Base-by-base conservation (phyloP, 306 rosid species). In the Senna tora region DNA sequence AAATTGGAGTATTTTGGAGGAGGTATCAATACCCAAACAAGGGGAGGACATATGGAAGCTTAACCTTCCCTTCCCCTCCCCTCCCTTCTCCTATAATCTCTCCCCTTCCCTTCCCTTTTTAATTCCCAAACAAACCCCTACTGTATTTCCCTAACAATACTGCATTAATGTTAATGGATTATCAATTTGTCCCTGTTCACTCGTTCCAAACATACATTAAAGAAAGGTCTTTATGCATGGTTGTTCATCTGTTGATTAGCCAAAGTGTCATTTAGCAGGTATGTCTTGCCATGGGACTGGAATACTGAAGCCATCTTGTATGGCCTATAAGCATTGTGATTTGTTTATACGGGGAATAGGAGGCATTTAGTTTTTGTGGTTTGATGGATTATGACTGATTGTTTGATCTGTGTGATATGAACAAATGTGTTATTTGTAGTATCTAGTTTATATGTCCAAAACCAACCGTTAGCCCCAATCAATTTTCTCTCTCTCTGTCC, bases 181-280 rank as follows among this genome's bases (percentile, higher is more conserved):
- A 17, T 13, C 19, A 30, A 36, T 64, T 25, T 7, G 12, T 15
- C 33, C 19, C 32, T 43, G 0, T 45, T 25, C 51, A 15, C 16
- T 50, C 43, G 6, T 9, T 25, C 15, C n/a, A 38, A 50, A 16
- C 43, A 10, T 13, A 22, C 51, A 25, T 52, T 10, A 15, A 10
- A 22, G 22, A 49, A 59, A 42, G 59, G 9, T 59, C 72, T 51
- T 62, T 30, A 6, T 57, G 42, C 39, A 69, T 52, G 11, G 46
- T 28, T 30, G 22, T 53, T 11, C 42, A 60, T 15, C 65, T n/a
- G 41, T 33, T 66, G 41, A 51, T 65, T 50, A 11, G 66, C 51
- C 43, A 8, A 32, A 22, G 54, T 32, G 69, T 21, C 45, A 30
- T 25, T 34, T 42, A 39, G 13, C 66, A 28, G 20, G 50, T 16